Evolutionary conservation across 176 grass and related monocot genomes (phyloP).

Genomic region (Rhynchospora breviuscula): DNA sequence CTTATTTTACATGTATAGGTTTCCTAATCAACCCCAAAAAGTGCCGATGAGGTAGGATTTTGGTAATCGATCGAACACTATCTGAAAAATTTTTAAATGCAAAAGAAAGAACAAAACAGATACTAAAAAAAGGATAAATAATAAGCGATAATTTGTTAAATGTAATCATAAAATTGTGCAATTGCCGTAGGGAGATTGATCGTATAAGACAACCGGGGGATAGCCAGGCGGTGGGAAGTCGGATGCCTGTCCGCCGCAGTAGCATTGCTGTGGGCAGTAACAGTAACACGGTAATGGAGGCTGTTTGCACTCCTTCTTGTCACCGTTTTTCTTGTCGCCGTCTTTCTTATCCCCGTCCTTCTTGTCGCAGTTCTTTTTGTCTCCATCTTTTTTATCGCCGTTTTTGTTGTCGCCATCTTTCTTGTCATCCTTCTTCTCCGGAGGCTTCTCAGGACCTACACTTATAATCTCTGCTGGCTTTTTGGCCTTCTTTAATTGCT

Average conservation of each 20-base stretch:
- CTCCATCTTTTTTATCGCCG: conserved; percentile 8
- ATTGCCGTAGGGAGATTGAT: not conserved
- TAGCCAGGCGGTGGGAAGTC: not conserved
- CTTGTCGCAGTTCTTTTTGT: not conserved
- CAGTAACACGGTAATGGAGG: not conserved
- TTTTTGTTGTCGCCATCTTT: not conserved
- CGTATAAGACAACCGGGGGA: not conserved
- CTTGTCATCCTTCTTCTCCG: conserved; percentile 30
- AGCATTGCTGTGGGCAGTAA: not conserved
- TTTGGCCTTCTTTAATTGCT: conserved; percentile 34
- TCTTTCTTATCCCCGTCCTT: not conserved
- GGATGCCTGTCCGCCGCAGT: not conserved
- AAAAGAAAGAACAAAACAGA: not conserved
- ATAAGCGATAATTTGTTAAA: not conserved
- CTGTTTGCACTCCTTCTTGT: not conserved
- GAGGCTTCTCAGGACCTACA: conserved; percentile 45
- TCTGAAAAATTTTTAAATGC: not conserved
- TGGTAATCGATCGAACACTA: not conserved
- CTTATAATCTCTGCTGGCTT: conserved; percentile 28
- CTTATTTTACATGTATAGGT: not conserved
- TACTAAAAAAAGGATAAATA: not conserved
- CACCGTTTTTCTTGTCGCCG: not conserved
- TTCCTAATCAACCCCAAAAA: not conserved
- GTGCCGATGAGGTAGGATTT: not conserved
- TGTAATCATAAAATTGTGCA: not conserved